Conservation (phyloP, 352 stramenopile genomes). For the Aphanomyces astaci region DNA sequence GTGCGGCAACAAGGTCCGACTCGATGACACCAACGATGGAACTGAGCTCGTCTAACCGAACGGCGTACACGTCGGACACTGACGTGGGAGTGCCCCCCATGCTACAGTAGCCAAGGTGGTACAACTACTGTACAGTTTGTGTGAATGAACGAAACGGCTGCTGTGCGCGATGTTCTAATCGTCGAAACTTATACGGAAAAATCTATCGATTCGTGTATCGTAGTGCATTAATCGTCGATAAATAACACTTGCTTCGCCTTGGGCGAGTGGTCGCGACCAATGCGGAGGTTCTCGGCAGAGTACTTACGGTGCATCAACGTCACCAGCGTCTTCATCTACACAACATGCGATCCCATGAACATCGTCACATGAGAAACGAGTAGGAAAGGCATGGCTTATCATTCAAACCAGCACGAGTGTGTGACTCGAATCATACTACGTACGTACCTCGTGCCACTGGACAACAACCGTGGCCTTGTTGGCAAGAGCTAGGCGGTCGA, state of each 20-base stretch:
- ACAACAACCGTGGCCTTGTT: slow-evolving; percentile 75
- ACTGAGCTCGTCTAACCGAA: slow-evolving; percentile 2
- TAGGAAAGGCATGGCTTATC: too few species aligned
- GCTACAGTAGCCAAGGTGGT: neutral
- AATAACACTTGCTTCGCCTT: slow-evolving; percentile 42
- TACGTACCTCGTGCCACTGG: slow-evolving; percentile 67
- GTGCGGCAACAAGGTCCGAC: slow-evolving; percentile 2
- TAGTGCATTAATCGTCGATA: slow-evolving; percentile 26
- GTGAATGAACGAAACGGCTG: too few species aligned
- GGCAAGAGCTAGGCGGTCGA: slow-evolving; percentile 55
- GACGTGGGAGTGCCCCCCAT: neutral
- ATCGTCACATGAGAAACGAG: too few species aligned
- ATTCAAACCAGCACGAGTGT: too few species aligned
- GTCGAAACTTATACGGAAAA: too few species aligned
- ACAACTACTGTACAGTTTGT: too few species aligned
- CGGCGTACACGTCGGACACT: neutral
- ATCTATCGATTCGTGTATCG: neutral
- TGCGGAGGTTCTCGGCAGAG: slow-evolving; percentile 62
- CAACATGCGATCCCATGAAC: neutral
- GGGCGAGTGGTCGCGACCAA: slow-evolving; percentile 38
- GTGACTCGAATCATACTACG: too few species aligned
- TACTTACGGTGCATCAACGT: slow-evolving; percentile 82
- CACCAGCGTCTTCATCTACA: slow-evolving; percentile 69
- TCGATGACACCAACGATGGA: neutral
- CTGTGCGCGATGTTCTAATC: too few species aligned